phyloP scores from a whole-genome alignment of 1,139 yeast genomes.

The Candida sp. region DNA sequence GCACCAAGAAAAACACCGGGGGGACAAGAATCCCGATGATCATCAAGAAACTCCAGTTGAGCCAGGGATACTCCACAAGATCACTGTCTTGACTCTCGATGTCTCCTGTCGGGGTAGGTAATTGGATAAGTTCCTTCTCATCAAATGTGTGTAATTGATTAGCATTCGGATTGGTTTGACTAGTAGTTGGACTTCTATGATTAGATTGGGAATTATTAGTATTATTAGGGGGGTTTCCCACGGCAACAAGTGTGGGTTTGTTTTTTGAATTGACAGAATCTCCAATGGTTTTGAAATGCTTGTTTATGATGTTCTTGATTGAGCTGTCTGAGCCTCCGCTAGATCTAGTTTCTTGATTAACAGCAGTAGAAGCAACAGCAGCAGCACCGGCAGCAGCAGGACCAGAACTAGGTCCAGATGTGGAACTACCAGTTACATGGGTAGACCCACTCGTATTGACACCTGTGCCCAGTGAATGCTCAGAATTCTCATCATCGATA shows the following conservation, averaged over 20 bases:
- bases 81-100: conserved; percentile 20
- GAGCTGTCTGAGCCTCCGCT: conserved; percentile 2
- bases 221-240: background rate
- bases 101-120: conserved; percentile 13
- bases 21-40: conserved; percentile 35
- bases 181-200: background rate
- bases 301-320: conserved; percentile 2
- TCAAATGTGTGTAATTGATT: conserved; percentile 1
- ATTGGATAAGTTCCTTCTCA: conserved; percentile 1
- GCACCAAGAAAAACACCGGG: conserved; percentile 36
- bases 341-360: conserved; percentile 1
- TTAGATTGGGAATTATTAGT: background rate
- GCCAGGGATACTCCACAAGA: conserved; percentile 19
- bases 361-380: background rate
- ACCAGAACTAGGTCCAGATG: background rate
- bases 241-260: background rate
- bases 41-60: conserved; percentile 25
- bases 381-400: background rate
- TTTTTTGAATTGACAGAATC: background rate
- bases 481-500: background rate
- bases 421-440: background rate
- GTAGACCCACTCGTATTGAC: background rate
- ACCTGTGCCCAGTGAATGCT: background rate
- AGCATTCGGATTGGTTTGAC: background rate
- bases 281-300: conserved; percentile 3